Base-by-base conservation (phyloP, 306 rosid genomes). In the Medicago arabica region DNA sequence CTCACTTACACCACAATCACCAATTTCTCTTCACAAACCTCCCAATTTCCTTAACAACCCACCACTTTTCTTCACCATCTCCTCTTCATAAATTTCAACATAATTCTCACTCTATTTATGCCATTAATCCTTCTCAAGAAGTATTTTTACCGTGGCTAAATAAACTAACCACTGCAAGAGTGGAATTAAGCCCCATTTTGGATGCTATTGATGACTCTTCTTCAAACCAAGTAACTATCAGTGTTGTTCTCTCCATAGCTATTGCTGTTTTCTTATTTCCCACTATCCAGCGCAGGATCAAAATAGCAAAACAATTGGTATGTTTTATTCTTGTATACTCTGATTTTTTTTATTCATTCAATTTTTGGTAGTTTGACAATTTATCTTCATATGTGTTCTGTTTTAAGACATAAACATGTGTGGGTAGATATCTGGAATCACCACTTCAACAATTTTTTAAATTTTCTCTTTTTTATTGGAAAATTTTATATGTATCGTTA, bases 241-340 rank as follows among this genome's bases (percentile, higher is more conserved):
- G 83, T 59, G 86, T 92, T 61, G 87, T 87, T 43, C 88, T 92
- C 68, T 85, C 96, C 0, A 88, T 84, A 7, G 84, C 94, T 62
- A 85, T 90, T 60, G 13, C 93, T 36, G 50, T 85, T 50, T 89
- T 87, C 79, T 86, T 89, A 78, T 90, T 90, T 67, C 92, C 90
- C 36, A 65, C 94, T 7, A 23, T 87, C 18, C 89, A 89, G 16
- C 92, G 96, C 78, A 81, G 95, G 3, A 89, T 85, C 0, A 85
- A 80, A 76, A 92, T 85, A 31, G 92, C 85, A 73, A 90, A 86
- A 81, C 86, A 89, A 76, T 63, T 90, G 91, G 98, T 93, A 85
- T 13, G 2, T 90, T 79, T n/a, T 34, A 5, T 34, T 50, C 1
- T 34, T 34, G 38, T 34, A 34, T 11, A 3, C 9, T 49, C 76